Percentiles rank a stretch among this genome's conserved stretches.
These are phyloP conservation scores for Pleurotus ostreatus DNA, from an alignment of 768 basidiomycete species.

Conservation along the genomic window DNA sequence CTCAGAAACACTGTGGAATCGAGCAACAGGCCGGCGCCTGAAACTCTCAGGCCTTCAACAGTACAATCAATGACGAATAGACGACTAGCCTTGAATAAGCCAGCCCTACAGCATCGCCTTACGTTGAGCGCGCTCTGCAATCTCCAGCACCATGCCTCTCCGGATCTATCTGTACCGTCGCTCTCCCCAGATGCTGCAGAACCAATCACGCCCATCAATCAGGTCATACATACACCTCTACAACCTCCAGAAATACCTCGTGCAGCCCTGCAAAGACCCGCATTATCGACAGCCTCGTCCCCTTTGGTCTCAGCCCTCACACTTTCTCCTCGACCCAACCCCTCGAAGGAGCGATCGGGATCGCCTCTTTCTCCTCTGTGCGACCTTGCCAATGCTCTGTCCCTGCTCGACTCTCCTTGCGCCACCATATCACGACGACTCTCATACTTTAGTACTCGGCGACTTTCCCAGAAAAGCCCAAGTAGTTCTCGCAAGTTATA, in stretches of 20 bases:
- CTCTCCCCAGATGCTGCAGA: neutral
- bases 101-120: neutral
- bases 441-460: neutral
- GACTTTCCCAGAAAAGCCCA: neutral
- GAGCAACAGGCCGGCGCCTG: no score
- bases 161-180: neutral
- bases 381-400: neutral
- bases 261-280: neutral
- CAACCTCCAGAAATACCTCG: neutral
- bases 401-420: neutral
- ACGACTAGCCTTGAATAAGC: slow-evolving; percentile 1
- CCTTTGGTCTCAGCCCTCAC: neutral
- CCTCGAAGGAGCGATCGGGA: neutral
- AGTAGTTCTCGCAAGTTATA: neutral
- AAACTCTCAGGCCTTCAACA: no score
- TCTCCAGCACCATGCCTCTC: neutral
- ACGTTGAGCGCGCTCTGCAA: neutral
- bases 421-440: neutral
- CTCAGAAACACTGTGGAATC: no score
- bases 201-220: slow-evolving; percentile 3
- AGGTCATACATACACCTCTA: slow-evolving; percentile 5
- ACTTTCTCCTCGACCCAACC: neutral
- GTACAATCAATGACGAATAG: neutral
- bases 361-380: neutral
- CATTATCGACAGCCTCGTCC: neutral